Evolutionary conservation across 2,329 filamentous ascomycete genomes (phyloP).

Genomic region (Fusarium sp.): DNA sequence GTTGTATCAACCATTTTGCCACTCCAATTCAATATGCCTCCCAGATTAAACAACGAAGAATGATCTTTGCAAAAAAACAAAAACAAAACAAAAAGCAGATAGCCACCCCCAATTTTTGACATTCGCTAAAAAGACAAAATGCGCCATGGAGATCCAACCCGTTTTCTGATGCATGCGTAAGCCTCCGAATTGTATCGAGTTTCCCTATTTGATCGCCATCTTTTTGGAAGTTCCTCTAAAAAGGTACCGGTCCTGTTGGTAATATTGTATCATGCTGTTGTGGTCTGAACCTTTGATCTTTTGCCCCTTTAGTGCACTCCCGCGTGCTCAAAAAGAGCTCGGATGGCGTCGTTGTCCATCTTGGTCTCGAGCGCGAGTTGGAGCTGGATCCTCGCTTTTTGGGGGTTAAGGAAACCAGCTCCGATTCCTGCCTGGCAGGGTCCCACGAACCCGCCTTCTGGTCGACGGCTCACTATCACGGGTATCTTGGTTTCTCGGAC

Average conservation of each 20-base stretch:
- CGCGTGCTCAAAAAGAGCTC: slow-evolving; percentile 42
- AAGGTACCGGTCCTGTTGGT: slow-evolving; percentile 21
- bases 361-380: slow-evolving; percentile 51
- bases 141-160: slow-evolving; percentile 30
- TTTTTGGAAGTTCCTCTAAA: slow-evolving; percentile 15
- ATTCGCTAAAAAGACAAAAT: slow-evolving; percentile 24
- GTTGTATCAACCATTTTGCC: slow-evolving; percentile 14
- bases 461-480: slow-evolving; percentile 61
- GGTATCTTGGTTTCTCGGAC: slow-evolving; percentile 56
- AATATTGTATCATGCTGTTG: slow-evolving; percentile 2
- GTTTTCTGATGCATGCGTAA: slow-evolving; percentile 26
- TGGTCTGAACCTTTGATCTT: slow-evolving; percentile 13
- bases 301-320: slow-evolving; percentile 37
- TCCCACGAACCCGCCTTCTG: slow-evolving; percentile 63
- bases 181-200: slow-evolving; percentile 11
- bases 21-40: slow-evolving; percentile 1
- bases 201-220: slow-evolving; percentile 1
- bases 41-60: slow-evolving; percentile 12
- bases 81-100: slow-evolving; percentile 22
- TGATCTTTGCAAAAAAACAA: background rate
- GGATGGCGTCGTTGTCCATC: slow-evolving; percentile 42
- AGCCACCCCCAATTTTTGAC: slow-evolving; percentile 29
- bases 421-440: slow-evolving; percentile 51
- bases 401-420: slow-evolving; percentile 63
- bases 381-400: slow-evolving; percentile 63